Conservation (phyloP, 1,284 basidiomycete genomes). For the Psilocybe mexicana region DNA sequence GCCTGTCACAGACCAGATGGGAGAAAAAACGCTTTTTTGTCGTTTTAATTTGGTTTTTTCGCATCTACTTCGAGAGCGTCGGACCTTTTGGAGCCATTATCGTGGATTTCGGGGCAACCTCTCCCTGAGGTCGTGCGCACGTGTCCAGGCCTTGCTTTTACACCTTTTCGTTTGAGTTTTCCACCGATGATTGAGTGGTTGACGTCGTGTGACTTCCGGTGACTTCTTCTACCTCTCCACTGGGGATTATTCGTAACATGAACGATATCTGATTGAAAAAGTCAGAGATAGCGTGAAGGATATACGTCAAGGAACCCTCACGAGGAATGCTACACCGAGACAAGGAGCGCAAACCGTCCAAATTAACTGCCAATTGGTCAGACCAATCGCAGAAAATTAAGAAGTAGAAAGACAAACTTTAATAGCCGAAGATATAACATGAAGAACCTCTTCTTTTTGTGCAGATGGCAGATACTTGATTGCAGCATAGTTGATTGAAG, state of each 20-base stretch:
- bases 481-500: conserved; percentile 54
- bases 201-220: conserved; percentile 16
- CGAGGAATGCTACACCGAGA: conserved; percentile 53
- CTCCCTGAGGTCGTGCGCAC: background rate
- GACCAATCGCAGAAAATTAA: background rate
- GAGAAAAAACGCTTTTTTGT: background rate
- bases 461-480: conserved; percentile 41
- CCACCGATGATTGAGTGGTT: conserved; percentile 20
- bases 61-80: background rate
- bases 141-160: conserved; percentile 3
- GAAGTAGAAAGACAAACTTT: conserved; percentile 38
- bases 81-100: background rate
- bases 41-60: background rate
- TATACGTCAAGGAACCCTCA: conserved; percentile 28
- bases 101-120: background rate
- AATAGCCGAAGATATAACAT: conserved; percentile 52
- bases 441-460: conserved; percentile 42
- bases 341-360: conserved; percentile 65
- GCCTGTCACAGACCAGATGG: too few species aligned
- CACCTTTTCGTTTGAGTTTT: conserved; percentile 22
- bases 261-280: conserved; percentile 35
- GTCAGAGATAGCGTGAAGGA: conserved; percentile 10
- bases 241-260: conserved; percentile 34
- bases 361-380: conserved; percentile 42
- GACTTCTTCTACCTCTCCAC: conserved; percentile 22